Conservation (phyloP, 2,329 filamentous ascomycete genomes). For the Domatiomyces catenatus region DNA sequence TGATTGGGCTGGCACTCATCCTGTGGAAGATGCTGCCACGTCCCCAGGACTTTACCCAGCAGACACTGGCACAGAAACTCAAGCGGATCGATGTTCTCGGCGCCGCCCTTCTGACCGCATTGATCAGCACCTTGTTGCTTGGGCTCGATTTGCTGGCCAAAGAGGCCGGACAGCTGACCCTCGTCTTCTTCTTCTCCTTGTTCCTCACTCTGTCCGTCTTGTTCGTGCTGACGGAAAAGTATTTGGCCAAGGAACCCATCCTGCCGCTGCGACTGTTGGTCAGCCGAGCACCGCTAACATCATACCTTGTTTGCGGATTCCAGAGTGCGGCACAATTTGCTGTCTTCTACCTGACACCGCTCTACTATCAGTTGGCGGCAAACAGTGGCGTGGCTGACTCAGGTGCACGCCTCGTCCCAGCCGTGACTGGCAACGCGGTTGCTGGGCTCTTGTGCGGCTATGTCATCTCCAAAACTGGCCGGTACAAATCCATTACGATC, state of each 20-base stretch:
- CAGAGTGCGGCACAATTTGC: conserved; percentile 45
- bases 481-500: conserved; percentile 42
- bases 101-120: conserved; percentile 29
- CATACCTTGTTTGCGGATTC: conserved; percentile 37
- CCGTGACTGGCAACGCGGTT: conserved; percentile 49
- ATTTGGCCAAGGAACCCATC: conserved; percentile 23
- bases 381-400: conserved; percentile 43
- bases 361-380: conserved; percentile 54
- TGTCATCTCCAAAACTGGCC: conserved; percentile 43
- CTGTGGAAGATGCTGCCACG: conserved; percentile 25
- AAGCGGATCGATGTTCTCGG: conserved; percentile 46
- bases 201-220: conserved; percentile 4
- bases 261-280: conserved; percentile 24
- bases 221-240: conserved; percentile 22
- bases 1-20: conserved; percentile 36
- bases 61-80: conserved; percentile 21
- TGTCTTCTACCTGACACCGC: conserved; percentile 33
- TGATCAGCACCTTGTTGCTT: conserved; percentile 31
- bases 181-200: background rate
- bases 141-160: conserved; percentile 32
- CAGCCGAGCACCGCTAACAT: conserved; percentile 37
- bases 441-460: conserved; percentile 47
- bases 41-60: background rate
- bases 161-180: background rate
- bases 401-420: conserved; percentile 48